These are phyloP conservation scores for Cytospora schulzeri DNA, from an alignment of 2,329 filamentous ascomycete genomes.

Conservation along the genomic window DNA sequence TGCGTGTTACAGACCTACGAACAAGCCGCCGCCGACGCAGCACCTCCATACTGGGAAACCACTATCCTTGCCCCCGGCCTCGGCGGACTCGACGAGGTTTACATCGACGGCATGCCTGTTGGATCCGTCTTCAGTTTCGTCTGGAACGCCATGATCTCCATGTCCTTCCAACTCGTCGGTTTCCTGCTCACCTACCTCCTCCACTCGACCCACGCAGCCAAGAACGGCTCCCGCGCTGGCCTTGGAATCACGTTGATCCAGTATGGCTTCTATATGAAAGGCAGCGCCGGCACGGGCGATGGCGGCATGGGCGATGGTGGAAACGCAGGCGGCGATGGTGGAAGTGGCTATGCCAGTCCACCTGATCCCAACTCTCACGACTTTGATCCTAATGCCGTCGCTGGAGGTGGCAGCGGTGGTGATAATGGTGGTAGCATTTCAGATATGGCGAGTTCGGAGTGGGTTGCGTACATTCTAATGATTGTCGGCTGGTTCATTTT, in stretches of 20 bases:
- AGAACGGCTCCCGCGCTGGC: slow-evolving; percentile 93
- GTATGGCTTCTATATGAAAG: slow-evolving; percentile 95
- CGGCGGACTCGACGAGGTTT: slow-evolving; percentile 90
- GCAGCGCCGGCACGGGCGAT: slow-evolving; percentile 42
- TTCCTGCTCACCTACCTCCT: slow-evolving; percentile 98
- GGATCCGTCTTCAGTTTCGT: slow-evolving; percentile 84
- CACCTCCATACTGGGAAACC: slow-evolving; percentile 98
- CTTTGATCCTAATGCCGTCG: slow-evolving; percentile 75
- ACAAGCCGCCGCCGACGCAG: slow-evolving; percentile 93
- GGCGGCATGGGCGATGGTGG: slow-evolving; percentile 43
- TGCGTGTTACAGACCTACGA: slow-evolving; percentile 75
- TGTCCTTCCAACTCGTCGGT: slow-evolving; percentile 95
- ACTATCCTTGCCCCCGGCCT: slow-evolving; percentile 93
- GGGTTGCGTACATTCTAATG: slow-evolving; percentile 92
- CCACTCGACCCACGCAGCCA: slow-evolving; percentile 96
- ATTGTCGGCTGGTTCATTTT: slow-evolving; percentile 98
- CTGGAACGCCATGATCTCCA: slow-evolving; percentile 95
- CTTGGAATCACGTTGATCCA: slow-evolving; percentile 94
- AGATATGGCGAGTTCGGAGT: slow-evolving; percentile 75
- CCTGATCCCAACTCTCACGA: slow-evolving; percentile 87
- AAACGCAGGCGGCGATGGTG: slow-evolving; percentile 45
- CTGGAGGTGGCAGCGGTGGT: slow-evolving; percentile 39
- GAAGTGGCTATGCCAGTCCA: slow-evolving; percentile 68
- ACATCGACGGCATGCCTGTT: slow-evolving; percentile 92
- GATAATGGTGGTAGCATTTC: slow-evolving; percentile 47